Evolutionary conservation across 2,329 filamentous ascomycete genomes (phyloP), one percentile per base, ranked within the genome.

Genomic region (Cadophora gregata): DNA sequence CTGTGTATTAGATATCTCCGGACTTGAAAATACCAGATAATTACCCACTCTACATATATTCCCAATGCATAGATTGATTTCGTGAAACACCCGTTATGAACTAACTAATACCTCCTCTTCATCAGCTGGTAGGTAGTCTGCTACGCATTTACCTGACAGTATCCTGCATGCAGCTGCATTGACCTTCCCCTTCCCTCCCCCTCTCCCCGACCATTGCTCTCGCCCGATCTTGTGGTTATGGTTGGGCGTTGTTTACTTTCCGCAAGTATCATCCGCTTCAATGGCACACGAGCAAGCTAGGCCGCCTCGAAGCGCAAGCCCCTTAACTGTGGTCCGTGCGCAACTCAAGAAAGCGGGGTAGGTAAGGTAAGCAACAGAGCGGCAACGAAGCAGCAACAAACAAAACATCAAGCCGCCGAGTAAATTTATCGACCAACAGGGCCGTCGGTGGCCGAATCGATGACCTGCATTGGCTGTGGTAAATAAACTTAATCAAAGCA

Each of bases 1-100:
- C 75, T 76, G 75, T 75, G 75, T 75, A 75, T 74, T 76, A 75
- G 74, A 76, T 74, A 73, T 63, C 67, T 73, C 62, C 62, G 68
- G 72, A 75, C 70, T 67, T 67, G 67, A 59, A 71, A 77, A 76
- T 76, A 74, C 73, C 74, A 77, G 75, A 75, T 50, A 74, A 77
- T 77, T 76, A 77, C 74, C 75, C 75, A 74, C 75, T 77, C 75
- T 76, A 77, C n/a, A 70, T 24, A 60, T 29, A 24, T 62, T 38
- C 38, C 45, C 3, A 62, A 24, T 67, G 27, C 27, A 56, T 53
- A n/a, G 33, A 27, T 53, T 25, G 33, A 27, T 25, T 14, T 58
- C 36, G 62, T 69, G 65, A 64, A 53, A 27, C 21, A 62, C 29
- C n/a, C 19, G 7, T 31, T 2, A 6, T 47, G 21, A 47, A 31